These are phyloP conservation scores for Xylaria castorea DNA, from an alignment of 495 filamentous ascomycete species.

Conservation along the genomic window DNA sequence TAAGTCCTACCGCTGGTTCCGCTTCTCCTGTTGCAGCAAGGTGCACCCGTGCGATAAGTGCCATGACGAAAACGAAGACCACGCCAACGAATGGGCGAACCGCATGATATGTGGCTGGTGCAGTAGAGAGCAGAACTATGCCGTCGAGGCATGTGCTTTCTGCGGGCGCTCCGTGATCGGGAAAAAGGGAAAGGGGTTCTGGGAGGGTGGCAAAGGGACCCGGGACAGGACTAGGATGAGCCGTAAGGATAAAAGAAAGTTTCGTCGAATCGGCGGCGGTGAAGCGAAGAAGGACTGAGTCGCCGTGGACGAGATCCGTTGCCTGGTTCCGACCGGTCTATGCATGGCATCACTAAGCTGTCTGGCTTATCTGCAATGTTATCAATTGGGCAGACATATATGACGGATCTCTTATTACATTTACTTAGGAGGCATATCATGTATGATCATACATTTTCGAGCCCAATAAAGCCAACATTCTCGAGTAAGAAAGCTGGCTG, in stretches of 20 bases:
- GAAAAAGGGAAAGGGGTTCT: slow-evolving; percentile 72
- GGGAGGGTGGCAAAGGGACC: slow-evolving; percentile 93
- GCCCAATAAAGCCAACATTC: neutral
- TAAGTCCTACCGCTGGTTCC: slow-evolving; percentile 86
- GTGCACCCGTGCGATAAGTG: slow-evolving; percentile 85
- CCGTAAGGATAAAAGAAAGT: slow-evolving; percentile 77
- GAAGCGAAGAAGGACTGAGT: slow-evolving; percentile 37
- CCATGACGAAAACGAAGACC: slow-evolving; percentile 75
- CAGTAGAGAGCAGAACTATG: slow-evolving; percentile 82
- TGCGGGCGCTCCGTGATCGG: slow-evolving; percentile 79
- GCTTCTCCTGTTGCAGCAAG: slow-evolving; percentile 64
- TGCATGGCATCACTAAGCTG: neutral
- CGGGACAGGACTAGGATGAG: slow-evolving; percentile 73
- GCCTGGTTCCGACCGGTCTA: neutral
- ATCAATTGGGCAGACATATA: neutral
- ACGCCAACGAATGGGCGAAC: slow-evolving; percentile 83
- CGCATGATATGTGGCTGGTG: slow-evolving; percentile 90
- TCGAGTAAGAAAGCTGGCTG: neutral
- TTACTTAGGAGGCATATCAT: neutral
- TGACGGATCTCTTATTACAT: neutral
- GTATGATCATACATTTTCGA: neutral
- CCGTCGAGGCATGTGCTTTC: slow-evolving; percentile 78
- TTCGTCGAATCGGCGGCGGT: slow-evolving; percentile 57
- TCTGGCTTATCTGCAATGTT: neutral
- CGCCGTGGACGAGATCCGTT: neutral